Conservation (phyloP, 2,329 filamentous ascomycete species). For the Immersiporthe knoxdaviesiana region DNA sequence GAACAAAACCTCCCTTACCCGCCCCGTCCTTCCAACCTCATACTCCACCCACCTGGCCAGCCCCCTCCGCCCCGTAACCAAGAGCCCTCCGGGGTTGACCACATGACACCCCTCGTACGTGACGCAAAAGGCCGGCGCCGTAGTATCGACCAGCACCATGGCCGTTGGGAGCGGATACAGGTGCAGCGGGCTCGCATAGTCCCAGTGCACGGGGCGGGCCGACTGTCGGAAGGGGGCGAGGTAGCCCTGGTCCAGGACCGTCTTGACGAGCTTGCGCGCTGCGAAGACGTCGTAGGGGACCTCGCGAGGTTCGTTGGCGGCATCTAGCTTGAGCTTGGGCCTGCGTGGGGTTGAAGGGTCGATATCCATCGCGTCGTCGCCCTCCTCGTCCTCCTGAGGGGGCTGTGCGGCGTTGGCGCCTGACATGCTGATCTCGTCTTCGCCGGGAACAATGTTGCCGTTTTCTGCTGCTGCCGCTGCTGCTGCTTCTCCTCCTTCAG, state of each 20-base stretch:
- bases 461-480: slow-evolving; percentile 33
- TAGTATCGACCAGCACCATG: slow-evolving; percentile 80
- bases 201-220: slow-evolving; percentile 85
- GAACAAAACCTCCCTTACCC: slow-evolving; percentile 64
- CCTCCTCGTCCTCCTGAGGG: slow-evolving; percentile 30
- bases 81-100: slow-evolving; percentile 83
- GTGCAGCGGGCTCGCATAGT: slow-evolving; percentile 74
- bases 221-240: slow-evolving; percentile 84
- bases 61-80: slow-evolving; percentile 69
- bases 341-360: slow-evolving; percentile 39
- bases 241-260: slow-evolving; percentile 86
- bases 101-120: slow-evolving; percentile 96
- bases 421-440: slow-evolving; percentile 40
- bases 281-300: slow-evolving; percentile 57
- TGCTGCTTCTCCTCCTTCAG: slow-evolving; percentile 37
- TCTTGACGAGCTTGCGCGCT: slow-evolving; percentile 83
- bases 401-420: slow-evolving; percentile 34
- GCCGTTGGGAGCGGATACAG: slow-evolving; percentile 88
- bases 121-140: slow-evolving; percentile 79
- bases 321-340: slow-evolving; percentile 14
- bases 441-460: slow-evolving; percentile 31
- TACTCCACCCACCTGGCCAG: slow-evolving; percentile 88
- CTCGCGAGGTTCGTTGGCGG: slow-evolving; percentile 18
- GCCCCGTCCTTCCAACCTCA: slow-evolving; percentile 67
- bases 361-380: slow-evolving; percentile 46